A percentile compares a stretch with the other conserved stretches of the same genome.
These are phyloP conservation scores for Aspergillus fischeri DNA, from an alignment of 2,329 filamentous ascomycete genomes.

Conservation along the genomic window DNA sequence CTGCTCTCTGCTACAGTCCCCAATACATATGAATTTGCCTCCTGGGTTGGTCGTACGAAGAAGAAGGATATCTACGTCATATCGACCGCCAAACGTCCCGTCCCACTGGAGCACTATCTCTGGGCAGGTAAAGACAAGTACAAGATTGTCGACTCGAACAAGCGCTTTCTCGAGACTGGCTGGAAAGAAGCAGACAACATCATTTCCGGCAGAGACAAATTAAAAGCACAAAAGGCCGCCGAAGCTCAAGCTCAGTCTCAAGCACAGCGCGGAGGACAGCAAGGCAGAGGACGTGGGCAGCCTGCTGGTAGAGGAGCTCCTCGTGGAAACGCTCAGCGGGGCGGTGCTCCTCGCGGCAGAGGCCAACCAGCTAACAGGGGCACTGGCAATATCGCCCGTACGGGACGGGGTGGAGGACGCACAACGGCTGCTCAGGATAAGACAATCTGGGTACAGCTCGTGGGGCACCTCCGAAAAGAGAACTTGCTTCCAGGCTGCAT, in stretches of 20 bases:
- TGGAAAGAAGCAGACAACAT: conserved; percentile 92
- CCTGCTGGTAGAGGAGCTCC: conserved; percentile 44
- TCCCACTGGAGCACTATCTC: conserved; percentile 91
- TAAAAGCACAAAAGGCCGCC: conserved; percentile 53
- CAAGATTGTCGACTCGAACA: conserved; percentile 92
- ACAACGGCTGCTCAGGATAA: conserved; percentile 91
- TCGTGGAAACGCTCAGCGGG: conserved; percentile 41
- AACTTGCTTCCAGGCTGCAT: conserved; percentile 88
- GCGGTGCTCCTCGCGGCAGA: conserved; percentile 49
- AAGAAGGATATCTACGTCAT: conserved; percentile 99
- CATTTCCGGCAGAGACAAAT: conserved; percentile 76
- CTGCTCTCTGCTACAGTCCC: conserved; percentile 93
- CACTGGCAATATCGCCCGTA: conserved; percentile 82
- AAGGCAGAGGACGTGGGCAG: conserved; percentile 52
- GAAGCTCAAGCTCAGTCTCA: conserved; percentile 50
- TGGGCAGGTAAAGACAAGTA: conserved; percentile 91
- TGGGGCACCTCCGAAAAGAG: conserved; percentile 84
- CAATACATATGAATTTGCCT: conserved; percentile 96
- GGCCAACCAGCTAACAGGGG: conserved; percentile 56
- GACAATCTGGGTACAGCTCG: conserved; percentile 93
- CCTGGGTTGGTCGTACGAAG: conserved; percentile 96
- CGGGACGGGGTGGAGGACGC: conserved; percentile 77
- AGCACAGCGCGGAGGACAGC: conserved; percentile 50
- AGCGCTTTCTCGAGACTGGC: conserved; percentile 83
- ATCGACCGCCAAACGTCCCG: conserved; percentile 89